phyloP scores from a whole-genome alignment of 176 grass and related monocot genomes.

The Musa itinerans region DNA sequence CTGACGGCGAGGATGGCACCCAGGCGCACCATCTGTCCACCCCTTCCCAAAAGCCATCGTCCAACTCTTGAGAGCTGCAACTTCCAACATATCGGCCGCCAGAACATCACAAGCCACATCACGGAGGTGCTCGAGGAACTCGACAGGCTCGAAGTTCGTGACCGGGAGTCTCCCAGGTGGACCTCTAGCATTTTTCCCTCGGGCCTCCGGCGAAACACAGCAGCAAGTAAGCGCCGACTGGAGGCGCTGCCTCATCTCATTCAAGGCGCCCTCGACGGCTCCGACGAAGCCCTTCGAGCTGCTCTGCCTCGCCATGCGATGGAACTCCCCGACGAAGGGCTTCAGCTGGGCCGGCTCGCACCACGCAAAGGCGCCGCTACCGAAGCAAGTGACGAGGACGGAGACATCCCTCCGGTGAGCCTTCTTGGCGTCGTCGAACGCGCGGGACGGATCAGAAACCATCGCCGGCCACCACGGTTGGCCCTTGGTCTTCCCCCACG shows the following conservation, averaged over 20 bases:
- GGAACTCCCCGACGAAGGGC: constrained; percentile 9
- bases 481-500: constrained; percentile 52
- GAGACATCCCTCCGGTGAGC: background rate
- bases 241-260: background rate
- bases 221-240: constrained; percentile 11
- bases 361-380: constrained; percentile 8
- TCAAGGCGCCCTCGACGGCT: constrained; percentile 1
- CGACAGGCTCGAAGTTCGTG: background rate
- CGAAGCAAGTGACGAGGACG: background rate
- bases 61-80: constrained; percentile 45
- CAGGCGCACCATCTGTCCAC: constrained; percentile 23
- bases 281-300: constrained; percentile 5
- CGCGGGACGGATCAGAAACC: constrained; percentile 31
- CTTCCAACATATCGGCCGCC: constrained; percentile 25
- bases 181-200: background rate
- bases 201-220: constrained; percentile 3
- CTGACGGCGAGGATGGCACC: constrained; percentile 25
- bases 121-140: constrained; percentile 40
- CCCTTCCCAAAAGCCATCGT: constrained; percentile 33
- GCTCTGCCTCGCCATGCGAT: constrained; percentile 5
- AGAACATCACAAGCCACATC: constrained; percentile 32
- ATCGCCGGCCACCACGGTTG: constrained; percentile 25
- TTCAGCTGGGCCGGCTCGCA: constrained; percentile 5
- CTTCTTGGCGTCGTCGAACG: background rate
- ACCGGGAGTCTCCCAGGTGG: background rate